Base-by-base conservation (phyloP, 305 asterid species). In the Fraxinus sp. region DNA sequence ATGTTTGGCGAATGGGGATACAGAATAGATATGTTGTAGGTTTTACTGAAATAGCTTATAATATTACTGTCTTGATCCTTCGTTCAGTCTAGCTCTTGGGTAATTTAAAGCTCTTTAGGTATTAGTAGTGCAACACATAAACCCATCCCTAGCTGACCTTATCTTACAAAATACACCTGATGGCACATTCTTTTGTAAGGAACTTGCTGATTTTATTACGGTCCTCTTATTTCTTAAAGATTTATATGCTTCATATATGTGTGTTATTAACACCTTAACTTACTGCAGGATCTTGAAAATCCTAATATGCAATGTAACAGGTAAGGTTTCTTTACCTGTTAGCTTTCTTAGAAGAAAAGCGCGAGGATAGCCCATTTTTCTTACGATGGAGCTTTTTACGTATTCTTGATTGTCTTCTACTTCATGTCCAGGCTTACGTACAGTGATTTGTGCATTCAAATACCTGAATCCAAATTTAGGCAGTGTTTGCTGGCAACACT, bases 381-480 rank as follows among this genome's bases (percentile, higher is more conserved):
- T 77, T 66, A 73, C 14, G 46, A 52, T 49, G 68, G 64, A 81
- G 79, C 75, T 73, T 72, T 78, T 22, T 71, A 83, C 76, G 84
- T 64, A 62, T 79, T 89, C 82, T 71, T 77, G 78, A 36, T 82
- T 91, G 81, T 84, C 79, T 83, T 83, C 83, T 62, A 68, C 84
- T 82, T 26, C 73, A 49, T 84, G 81, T 84, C 81, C 94, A 97
- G 98, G 96, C 95, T 97, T 83, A 97, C 98, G 49, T 97, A 92
- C 93, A 93, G 99, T 82, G 99, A 95, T 89, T 90, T 97, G 86
- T 97, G 98, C 91, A 86, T 82, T 86, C 93, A 87, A 87, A 91
- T 97, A 87, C 96, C 99, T 24, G 99, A 97, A 88, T 91, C 99
- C 85, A 93, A 92, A 92, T 93, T 93, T 86, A 92, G 98, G 90